phyloP scores from a whole-genome alignment of 1,284 basidiomycete species.

The Trichosporon inkin region DNA sequence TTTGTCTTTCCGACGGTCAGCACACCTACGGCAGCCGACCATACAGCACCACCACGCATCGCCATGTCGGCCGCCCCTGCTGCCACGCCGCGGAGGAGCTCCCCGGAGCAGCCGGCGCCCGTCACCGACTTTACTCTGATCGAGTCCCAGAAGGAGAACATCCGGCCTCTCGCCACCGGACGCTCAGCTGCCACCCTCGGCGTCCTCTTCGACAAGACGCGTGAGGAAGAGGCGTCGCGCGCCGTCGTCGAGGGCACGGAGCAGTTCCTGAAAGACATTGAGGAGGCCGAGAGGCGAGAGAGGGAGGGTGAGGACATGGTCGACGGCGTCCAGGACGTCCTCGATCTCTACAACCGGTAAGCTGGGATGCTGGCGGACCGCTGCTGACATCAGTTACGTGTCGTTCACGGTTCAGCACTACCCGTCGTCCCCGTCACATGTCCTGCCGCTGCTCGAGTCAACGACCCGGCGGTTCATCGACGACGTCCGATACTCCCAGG shows the following conservation, averaged over 20 bases:
- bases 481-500: slow-evolving; percentile 74
- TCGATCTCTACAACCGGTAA: slow-evolving; percentile 53
- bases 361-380: slow-evolving; percentile 14
- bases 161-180: slow-evolving; percentile 56
- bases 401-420: slow-evolving; percentile 54
- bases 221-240: slow-evolving; percentile 46
- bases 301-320: slow-evolving; percentile 58
- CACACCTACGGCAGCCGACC: not conserved
- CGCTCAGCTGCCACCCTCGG: slow-evolving; percentile 57
- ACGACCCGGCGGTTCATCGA: slow-evolving; percentile 72
- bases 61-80: slow-evolving; percentile 12
- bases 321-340: slow-evolving; percentile 50
- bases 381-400: slow-evolving; percentile 36
- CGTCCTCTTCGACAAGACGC: slow-evolving; percentile 49
- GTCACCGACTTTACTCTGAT: slow-evolving; percentile 52
- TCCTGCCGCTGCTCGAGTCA: slow-evolving; percentile 70
- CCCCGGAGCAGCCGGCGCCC: slow-evolving; percentile 29
- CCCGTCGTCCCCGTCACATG: slow-evolving; percentile 61
- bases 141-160: slow-evolving; percentile 61
- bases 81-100: slow-evolving; percentile 9
- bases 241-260: slow-evolving; percentile 51
- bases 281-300: slow-evolving; percentile 47
- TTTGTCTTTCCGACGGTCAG: slow-evolving; percentile 15
- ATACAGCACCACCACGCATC: not conserved
- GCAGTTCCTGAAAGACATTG: slow-evolving; percentile 46